These are phyloP conservation scores for Penicillium paxilli DNA, from an alignment of 495 filamentous ascomycete species.

Conservation along the genomic window DNA sequence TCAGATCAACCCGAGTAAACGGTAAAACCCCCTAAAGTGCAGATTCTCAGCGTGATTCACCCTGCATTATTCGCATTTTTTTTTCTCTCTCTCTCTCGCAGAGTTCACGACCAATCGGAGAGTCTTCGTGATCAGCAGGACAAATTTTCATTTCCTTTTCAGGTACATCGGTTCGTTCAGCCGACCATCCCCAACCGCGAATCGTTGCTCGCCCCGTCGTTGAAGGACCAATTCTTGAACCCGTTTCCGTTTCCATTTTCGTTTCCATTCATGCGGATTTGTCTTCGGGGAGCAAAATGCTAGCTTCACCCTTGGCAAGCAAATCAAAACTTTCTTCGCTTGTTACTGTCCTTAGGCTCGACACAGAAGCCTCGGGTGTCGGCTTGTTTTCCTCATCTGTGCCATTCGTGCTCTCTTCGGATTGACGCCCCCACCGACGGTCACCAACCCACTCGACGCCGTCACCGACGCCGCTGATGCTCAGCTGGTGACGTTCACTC, in stretches of 20 bases:
- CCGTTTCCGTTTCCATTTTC: background rate
- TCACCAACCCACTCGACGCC: conserved; percentile 59
- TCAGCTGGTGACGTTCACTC: conserved; percentile 28
- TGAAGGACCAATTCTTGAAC: background rate
- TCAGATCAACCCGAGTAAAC: conserved; percentile 8
- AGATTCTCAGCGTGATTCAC: conserved; percentile 12
- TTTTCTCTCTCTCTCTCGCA: too few species aligned
- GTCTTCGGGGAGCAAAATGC: conserved; percentile 37
- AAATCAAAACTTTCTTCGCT: conserved; percentile 69
- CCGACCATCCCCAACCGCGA: conserved; percentile 7
- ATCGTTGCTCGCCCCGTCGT: background rate
- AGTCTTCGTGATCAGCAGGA: conserved; percentile 14
- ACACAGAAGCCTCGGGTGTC: conserved; percentile 14
- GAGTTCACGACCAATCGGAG: conserved; percentile 6
- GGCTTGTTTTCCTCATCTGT: conserved; percentile 17
- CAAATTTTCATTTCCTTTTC: conserved; percentile 1
- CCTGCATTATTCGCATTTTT: too few species aligned
- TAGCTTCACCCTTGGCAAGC: conserved; percentile 47
- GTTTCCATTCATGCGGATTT: conserved; percentile 13
- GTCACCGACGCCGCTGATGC: conserved; percentile 40
- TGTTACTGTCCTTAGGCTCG: conserved; percentile 40
- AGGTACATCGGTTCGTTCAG: conserved; percentile 1
- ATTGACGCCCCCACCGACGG: conserved; percentile 27
- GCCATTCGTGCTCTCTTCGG: background rate
- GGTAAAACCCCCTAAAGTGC: background rate